Evolutionary conservation across 768 basidiomycete species (phyloP), one percentile per base, ranked within the genome.

Genomic region (Podaxis carcinomalis): DNA sequence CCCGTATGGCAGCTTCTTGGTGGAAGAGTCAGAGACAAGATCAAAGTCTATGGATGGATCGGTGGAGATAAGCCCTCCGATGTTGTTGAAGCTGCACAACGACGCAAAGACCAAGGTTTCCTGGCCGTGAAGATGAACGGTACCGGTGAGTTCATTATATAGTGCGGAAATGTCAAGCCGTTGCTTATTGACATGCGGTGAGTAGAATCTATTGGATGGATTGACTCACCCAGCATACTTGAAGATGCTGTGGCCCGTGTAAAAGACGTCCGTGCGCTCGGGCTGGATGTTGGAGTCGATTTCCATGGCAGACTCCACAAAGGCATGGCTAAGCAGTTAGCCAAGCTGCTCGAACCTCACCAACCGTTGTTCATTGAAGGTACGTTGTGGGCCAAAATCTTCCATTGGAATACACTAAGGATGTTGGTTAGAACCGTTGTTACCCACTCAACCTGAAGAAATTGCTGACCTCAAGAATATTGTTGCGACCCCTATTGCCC

Each of bases 81-180:
- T 59, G 83, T 87, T 1, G 70, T 78, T 25, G 76, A 76, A 5
- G 80, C 80, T 59, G 87, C 88, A 1, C 70, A 75, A 53, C 72
- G 70, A 21, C 77, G 87, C 4, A 85, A 84, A 63, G 74, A 72
- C 10, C 83, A 89, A 68, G 86, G 87, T 1, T 89, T 90, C 70
- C 83, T 81, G 0, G 84, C 83, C 1, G 85, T 89, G 28, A 89
- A 90, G 74, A 89, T 88, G 87, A 89, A 89, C 67, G 87, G 78
- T 2, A 83, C 80, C 2, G 76, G 84, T 82, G 40, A 13, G 77
- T 68, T 35, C 14, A 19, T 49, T 13, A 11, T 21, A 23, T 14
- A 9, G 10, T 11, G 13, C 11, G 6, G 13, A 25, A 11, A 9
- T 13, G 13, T 13, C 19, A 49, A 3, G 4, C 19, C 42, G 5